These are phyloP conservation scores for Nakataea oryzae DNA, from an alignment of 2,329 filamentous ascomycete genomes.

Conservation along the genomic window DNA sequence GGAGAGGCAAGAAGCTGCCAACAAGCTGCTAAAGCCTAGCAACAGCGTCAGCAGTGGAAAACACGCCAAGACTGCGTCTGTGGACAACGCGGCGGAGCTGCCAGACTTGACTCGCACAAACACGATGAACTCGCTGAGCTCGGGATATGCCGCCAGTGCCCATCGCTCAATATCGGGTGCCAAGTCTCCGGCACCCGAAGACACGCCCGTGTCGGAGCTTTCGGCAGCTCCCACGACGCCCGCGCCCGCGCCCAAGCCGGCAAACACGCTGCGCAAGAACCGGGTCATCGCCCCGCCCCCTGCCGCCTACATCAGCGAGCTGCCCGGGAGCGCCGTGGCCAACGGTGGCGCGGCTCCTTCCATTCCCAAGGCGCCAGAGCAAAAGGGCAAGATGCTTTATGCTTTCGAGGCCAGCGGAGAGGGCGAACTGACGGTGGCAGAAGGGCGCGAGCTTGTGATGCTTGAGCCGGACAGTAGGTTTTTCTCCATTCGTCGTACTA, in stretches of 20 bases:
- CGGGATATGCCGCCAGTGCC: slow-evolving; percentile 73
- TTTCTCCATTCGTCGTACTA: not conserved
- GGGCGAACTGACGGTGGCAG: slow-evolving; percentile 71
- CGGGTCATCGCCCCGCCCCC: slow-evolving; percentile 84
- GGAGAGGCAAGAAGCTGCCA: slow-evolving; percentile 72
- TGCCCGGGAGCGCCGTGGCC: slow-evolving; percentile 37
- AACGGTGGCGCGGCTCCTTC: slow-evolving; percentile 25
- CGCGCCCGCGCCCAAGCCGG: slow-evolving; percentile 21
- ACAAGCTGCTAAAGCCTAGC: slow-evolving; percentile 41
- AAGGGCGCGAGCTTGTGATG: slow-evolving; percentile 67
- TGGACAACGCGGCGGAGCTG: slow-evolving; percentile 47
- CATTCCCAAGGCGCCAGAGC: slow-evolving; percentile 31
- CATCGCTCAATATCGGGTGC: slow-evolving; percentile 63
- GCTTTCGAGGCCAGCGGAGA: slow-evolving; percentile 69
- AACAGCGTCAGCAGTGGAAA: slow-evolving; percentile 6
- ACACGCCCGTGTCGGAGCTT: slow-evolving; percentile 28
- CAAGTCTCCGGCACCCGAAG: slow-evolving; percentile 36
- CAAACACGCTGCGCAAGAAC: slow-evolving; percentile 40
- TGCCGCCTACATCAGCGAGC: slow-evolving; percentile 62
- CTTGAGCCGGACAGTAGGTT: slow-evolving; percentile 79
- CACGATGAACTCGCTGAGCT: slow-evolving; percentile 84
- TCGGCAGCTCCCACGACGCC: slow-evolving; percentile 20
- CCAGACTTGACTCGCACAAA: slow-evolving; percentile 67
- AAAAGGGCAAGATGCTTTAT: slow-evolving; percentile 83
- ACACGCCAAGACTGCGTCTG: slow-evolving; percentile 11